Evolutionary conservation across 2,329 filamentous ascomycete genomes (phyloP).

Genomic region (Diplodia mutila): DNA sequence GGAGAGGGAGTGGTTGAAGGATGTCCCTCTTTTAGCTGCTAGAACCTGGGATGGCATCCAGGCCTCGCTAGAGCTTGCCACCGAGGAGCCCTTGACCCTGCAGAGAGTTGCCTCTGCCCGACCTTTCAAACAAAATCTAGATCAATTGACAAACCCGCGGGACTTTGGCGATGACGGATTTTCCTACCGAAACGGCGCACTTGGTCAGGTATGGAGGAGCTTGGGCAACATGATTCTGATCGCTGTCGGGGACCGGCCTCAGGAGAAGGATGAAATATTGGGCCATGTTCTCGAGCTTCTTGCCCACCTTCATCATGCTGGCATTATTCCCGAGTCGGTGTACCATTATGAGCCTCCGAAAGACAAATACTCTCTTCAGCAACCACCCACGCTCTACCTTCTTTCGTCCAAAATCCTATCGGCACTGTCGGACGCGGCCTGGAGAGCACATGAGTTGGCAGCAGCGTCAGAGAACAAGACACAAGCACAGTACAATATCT

Average conservation of each 20-base stretch:
- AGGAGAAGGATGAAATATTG: constrained; percentile 39
- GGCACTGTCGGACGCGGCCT: constrained; percentile 55
- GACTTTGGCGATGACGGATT: background rate
- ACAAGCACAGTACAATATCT: constrained; percentile 43
- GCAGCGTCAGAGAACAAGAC: constrained; percentile 35
- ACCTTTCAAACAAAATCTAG: background rate
- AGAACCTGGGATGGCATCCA: constrained; percentile 31
- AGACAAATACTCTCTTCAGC: constrained; percentile 45
- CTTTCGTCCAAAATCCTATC: constrained; percentile 54
- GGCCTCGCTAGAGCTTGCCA: constrained; percentile 33
- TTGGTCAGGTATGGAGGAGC: constrained; percentile 53
- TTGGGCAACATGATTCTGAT: constrained; percentile 51
- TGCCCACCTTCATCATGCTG: constrained; percentile 52
- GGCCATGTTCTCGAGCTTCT: constrained; percentile 53
- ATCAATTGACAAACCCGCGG: background rate
- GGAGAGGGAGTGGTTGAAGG: constrained; percentile 26
- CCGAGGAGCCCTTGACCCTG: constrained; percentile 32
- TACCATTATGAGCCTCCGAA: constrained; percentile 45
- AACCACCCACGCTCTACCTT: constrained; percentile 53
- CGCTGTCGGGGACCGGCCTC: constrained; percentile 34
- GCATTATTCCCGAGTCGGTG: constrained; percentile 51
- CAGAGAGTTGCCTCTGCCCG: constrained; percentile 28
- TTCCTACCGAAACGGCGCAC: constrained; percentile 28
- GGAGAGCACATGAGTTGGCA: constrained; percentile 50
- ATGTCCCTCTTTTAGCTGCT: constrained; percentile 31